Conservation (phyloP, 176 grass and related monocot genomes). For the Raddia guianensis region DNA sequence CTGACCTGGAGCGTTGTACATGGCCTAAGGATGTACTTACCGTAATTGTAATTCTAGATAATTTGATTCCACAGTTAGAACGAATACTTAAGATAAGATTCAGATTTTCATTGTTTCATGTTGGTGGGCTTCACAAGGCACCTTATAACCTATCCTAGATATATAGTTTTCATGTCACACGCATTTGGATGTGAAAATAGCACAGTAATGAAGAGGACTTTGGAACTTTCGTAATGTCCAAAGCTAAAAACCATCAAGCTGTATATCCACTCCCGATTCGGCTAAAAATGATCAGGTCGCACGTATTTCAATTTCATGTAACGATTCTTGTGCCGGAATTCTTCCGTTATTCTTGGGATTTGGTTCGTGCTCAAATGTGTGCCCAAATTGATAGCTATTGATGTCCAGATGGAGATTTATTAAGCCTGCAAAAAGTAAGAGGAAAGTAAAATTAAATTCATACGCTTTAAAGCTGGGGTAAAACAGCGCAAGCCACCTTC, state of each 20-base stretch:
- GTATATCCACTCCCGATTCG: background rate
- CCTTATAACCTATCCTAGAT: too few species aligned
- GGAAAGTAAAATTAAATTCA: background rate
- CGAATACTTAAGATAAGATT: too few species aligned
- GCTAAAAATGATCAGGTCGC: background rate
- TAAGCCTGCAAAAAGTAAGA: conserved; percentile 14
- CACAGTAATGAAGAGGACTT: background rate
- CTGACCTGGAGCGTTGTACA: too few species aligned
- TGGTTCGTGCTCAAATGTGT: background rate
- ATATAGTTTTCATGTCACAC: too few species aligned
- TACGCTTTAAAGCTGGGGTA: background rate
- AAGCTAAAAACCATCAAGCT: background rate
- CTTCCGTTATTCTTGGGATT: background rate
- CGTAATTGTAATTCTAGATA: too few species aligned
- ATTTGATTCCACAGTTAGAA: too few species aligned
- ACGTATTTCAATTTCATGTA: background rate
- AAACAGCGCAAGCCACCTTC: too few species aligned
- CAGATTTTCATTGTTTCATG: too few species aligned
- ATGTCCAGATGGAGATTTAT: conserved; percentile 21
- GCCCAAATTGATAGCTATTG: background rate
- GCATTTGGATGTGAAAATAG: background rate
- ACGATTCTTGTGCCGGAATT: background rate
- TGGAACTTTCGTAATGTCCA: background rate
- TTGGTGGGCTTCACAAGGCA: too few species aligned
- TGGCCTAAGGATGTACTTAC: too few species aligned